A percentile compares a stretch with the other conserved stretches of the same genome.
phyloP scores from a whole-genome alignment of 495 filamentous ascomycete species.

The Bombardia bombarda region DNA sequence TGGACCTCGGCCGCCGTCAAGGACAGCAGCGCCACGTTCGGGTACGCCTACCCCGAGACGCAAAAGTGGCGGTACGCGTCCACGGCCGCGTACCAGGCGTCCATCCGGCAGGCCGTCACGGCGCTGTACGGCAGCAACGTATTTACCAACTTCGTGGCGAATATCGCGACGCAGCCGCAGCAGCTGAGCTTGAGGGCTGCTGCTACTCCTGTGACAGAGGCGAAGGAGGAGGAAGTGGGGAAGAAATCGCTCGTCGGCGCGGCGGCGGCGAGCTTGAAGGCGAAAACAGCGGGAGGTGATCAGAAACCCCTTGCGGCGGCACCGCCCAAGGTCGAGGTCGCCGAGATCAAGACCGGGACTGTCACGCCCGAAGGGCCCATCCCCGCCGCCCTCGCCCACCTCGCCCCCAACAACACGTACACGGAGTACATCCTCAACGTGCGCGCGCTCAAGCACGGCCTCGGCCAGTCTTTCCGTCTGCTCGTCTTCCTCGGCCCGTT shows the following conservation, averaged over 20 bases:
- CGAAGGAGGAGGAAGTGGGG: no score
- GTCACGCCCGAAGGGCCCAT: constrained; percentile 6
- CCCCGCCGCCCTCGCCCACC: constrained; percentile 14
- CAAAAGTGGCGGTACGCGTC: constrained; percentile 16
- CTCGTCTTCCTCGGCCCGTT: constrained; percentile 35
- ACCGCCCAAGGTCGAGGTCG: background rate
- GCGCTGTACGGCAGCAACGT: constrained; percentile 20
- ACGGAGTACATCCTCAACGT: constrained; percentile 38
- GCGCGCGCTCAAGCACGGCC: constrained; percentile 31
- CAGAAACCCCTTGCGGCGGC: no score
- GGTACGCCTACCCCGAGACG: constrained; percentile 56
- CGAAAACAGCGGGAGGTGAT: no score
- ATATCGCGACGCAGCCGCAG: constrained; percentile 3
- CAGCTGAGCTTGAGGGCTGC: background rate
- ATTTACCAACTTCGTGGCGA: constrained; percentile 15
- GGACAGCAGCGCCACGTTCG: constrained; percentile 31
- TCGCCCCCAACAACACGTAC: constrained; percentile 27
- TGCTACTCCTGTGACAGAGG: background rate
- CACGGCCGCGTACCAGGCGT: constrained; percentile 8
- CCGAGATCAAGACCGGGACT: background rate
- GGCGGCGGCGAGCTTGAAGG: no score
- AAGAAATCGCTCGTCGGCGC: no score
- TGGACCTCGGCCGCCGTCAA: constrained; percentile 38
- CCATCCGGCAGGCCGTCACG: constrained; percentile 9
- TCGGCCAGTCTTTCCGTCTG: constrained; percentile 30